Percentiles rank a stretch among this genome's conserved stretches.
Evolutionary conservation across 2,329 filamentous ascomycete species (phyloP).

Genomic region (Xylariaceae sp.): DNA sequence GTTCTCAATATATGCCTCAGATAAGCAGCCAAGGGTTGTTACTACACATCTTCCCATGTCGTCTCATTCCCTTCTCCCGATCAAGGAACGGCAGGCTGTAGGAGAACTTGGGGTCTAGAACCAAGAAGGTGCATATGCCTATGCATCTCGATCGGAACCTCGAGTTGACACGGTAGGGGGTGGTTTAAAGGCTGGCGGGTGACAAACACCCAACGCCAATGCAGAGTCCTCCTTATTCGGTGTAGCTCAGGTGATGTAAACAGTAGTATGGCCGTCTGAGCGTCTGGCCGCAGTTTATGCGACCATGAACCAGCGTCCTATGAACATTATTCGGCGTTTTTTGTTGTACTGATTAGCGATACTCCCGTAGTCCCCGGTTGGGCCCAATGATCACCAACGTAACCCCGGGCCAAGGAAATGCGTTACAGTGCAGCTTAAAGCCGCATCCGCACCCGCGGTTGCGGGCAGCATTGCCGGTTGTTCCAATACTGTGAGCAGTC

Average conservation of each 20-base stretch:
- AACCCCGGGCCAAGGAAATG: constrained; percentile 8
- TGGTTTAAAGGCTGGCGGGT: not conserved
- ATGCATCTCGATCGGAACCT: constrained; percentile 7
- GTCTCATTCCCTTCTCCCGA: constrained; percentile 2
- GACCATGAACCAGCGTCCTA: constrained; percentile 4
- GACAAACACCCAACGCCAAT: constrained; percentile 7
- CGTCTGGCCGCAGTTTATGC: constrained; percentile 7
- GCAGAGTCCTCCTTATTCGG: not conserved
- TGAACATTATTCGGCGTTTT: constrained; percentile 1
- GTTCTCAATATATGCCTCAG: not conserved
- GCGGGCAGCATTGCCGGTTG: constrained; percentile 3
- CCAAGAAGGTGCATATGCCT: constrained; percentile 3
- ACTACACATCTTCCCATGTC: not conserved
- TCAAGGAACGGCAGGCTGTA: constrained; percentile 3
- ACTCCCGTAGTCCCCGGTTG: constrained; percentile 1
- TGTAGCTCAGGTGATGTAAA: constrained; percentile 4
- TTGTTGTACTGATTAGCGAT: constrained; percentile 1
- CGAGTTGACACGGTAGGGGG: constrained; percentile 9
- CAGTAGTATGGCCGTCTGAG: not conserved
- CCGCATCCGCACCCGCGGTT: constrained; percentile 2
- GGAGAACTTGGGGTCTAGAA: constrained; percentile 9
- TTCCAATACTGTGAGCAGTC: not conserved
- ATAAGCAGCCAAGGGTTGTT: not conserved
- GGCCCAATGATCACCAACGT: constrained; percentile 10
- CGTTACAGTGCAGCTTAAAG: constrained; percentile 13